Base-by-base conservation (phyloP, 331 rosid species). In the Erythrophleum ivorense region DNA sequence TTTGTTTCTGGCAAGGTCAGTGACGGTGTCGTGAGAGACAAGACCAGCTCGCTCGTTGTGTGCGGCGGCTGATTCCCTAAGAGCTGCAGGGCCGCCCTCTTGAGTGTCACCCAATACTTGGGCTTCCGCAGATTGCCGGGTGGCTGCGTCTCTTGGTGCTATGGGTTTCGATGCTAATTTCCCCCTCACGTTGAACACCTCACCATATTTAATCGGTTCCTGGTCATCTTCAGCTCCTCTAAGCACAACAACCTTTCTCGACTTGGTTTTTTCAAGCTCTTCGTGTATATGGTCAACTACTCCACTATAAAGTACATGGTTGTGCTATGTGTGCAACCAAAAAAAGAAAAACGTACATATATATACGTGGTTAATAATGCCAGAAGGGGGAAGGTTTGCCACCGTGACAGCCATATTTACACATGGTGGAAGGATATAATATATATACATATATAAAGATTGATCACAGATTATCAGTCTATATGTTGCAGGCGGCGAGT, bases 141-240 rank as follows among this genome's bases (percentile, higher is more conserved):
- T 71, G 68, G 85, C 81, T 0, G 94, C 92, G 45, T 87, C 88
- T 59, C 83, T 41, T 0, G 91, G 92, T 0, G 86, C 81, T 6
- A 91, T 55, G 9, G 91, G 84, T 33, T 77, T 79, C 3, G 81
- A 60, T 1, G 87, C 90, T 84, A 89, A 78, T 9, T 82, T 87
- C 2, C 94, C 90, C 16, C 78, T 80, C 80, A 93, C 90, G 29
- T 85, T 64, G 74, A 87, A 91, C 6, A 90, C 85, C 50, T 91
- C 89, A 4, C 88, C 89, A 16, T 90, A 90, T 55, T 81, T 87
- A 36, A 89, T 78, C 13, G 91, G 74, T 4, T 88, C 87, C 54
- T 52, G 66, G 1, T 65, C 18, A 31, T 31, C 14, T 71, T 71
- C 18, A n/a, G 64, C 67, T 68, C 83, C 83, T 14, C 88, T 76